Conservation (phyloP, 495 filamentous ascomycete genomes). For the Bryoglossum gracile region DNA sequence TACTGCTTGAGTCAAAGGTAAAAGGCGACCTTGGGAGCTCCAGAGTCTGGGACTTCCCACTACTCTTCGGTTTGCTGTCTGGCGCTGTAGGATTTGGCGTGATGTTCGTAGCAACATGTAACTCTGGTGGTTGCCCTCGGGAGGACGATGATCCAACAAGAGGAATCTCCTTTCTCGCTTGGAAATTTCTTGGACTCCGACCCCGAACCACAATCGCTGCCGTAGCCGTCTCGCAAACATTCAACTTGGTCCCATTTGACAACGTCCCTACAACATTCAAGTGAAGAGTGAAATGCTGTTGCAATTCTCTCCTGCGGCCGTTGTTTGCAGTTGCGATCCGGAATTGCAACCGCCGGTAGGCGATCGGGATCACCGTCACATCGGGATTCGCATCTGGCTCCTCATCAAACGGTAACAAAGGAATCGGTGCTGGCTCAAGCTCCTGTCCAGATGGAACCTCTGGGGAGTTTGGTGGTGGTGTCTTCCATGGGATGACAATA, state of each 20-base stretch:
- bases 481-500: constrained; percentile 95
- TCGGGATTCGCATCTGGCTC: constrained; percentile 47
- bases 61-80: constrained; percentile 41
- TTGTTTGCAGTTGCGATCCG: constrained; percentile 69
- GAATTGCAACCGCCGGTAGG: constrained; percentile 87
- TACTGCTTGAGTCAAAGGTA: constrained; percentile 46
- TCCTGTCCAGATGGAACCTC: constrained; percentile 46
- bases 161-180: constrained; percentile 68
- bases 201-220: constrained; percentile 72
- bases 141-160: constrained; percentile 64
- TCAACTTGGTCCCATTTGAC: constrained; percentile 58
- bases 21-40: constrained; percentile 45
- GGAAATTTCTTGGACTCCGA: constrained; percentile 73
- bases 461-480: constrained; percentile 67
- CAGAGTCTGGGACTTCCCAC: constrained; percentile 36
- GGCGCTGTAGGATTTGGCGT: constrained; percentile 24
- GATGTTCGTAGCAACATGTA: constrained; percentile 18
- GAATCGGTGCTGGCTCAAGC: constrained; percentile 56
- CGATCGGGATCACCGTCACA: constrained; percentile 80
- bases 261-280: constrained; percentile 67
- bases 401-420: constrained; percentile 62
- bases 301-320: constrained; percentile 68
- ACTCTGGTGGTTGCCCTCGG: constrained; percentile 41
- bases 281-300: constrained; percentile 74
- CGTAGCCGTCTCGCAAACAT: constrained; percentile 64